Evolutionary conservation across 2,329 filamentous ascomycete species (phyloP), one percentile per base, ranked within the genome.

Genomic region (Claviceps africana): DNA sequence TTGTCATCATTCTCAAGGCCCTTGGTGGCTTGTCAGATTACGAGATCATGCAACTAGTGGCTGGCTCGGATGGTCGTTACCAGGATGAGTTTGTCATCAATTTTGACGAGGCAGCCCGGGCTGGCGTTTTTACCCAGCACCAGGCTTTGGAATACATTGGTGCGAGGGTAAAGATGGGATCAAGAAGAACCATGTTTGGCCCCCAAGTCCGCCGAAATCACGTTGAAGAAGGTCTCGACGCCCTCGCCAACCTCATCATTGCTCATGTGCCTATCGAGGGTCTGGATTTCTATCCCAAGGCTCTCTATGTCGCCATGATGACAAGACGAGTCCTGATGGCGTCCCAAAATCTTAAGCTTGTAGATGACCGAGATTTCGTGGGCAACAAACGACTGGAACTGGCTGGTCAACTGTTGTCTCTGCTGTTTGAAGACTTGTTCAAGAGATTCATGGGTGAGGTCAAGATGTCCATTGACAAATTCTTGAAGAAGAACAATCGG

Each of bases 371-470:
- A 64, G 94, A 98, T 69, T 98, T 97, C 62, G 89, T 98, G 31
- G 93, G 93, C 58, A 98, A 98, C 71, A 98, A 98, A 70, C 82
- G 93, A 55, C 74, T 98, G 44, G 93, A 98, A 67, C 69, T 98
- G 69, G 94, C 94, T 51, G 93, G 93, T 0, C 93, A 97, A 68
- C 83, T 98, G 64, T 72, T 98, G 55, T 90, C 93, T 3, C 76
- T 98, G 1, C 76, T 98, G 0, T 98, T 98, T 59, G 94, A 98
- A 68, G 94, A 98, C 74, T 70, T 96, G 55, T 98, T 98, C 79
- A 98, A 98, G 72, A 86, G 88, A 55, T 96, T 96, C 67, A 86
- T 88, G 61, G 80, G 80, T 53, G 85, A 93, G 59, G 82, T 98
- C 65, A 95, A 95, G 67, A 81, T 87, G 70, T 91, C 86, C 58